Evolutionary conservation across 345 rosid species (phyloP).

Genomic region (Conringia planisiliqua): DNA sequence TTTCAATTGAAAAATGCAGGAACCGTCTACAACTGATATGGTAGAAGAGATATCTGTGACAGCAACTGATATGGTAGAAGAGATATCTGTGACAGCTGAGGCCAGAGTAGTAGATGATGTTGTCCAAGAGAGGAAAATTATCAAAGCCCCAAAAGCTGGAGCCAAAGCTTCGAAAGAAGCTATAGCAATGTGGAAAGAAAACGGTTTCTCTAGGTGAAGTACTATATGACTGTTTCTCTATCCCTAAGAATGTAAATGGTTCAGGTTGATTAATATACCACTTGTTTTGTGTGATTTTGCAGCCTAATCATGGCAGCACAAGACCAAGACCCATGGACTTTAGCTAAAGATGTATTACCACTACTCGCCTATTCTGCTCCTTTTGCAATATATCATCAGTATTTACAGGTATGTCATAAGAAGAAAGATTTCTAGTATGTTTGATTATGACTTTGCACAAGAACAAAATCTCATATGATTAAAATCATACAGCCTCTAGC

Average conservation of each 20-base stretch:
- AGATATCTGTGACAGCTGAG: conserved; percentile 40
- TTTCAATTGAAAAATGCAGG: conserved; percentile 34
- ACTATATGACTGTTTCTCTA: background rate
- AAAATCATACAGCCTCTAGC: conserved; percentile 62
- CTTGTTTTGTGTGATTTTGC: conserved; percentile 7
- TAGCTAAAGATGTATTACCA: conserved; percentile 67
- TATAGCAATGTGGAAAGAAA: conserved; percentile 63
- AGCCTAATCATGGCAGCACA: conserved; percentile 88
- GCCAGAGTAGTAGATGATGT: conserved; percentile 31
- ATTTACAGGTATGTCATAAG: conserved; percentile 59
- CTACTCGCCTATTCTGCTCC: conserved; percentile 81
- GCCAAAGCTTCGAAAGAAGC: conserved; percentile 64
- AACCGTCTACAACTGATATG: conserved; percentile 37
- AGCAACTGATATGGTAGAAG: conserved; percentile 45
- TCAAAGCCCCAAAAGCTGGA: conserved; percentile 69
- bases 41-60: conserved; percentile 45
- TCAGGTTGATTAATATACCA: background rate
- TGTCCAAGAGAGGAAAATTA: conserved; percentile 29
- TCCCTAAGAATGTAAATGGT: background rate
- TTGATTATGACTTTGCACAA: background rate
- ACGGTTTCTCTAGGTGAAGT: conserved; percentile 86
- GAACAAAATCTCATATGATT: conserved; percentile 4
- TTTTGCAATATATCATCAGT: conserved; percentile 87
- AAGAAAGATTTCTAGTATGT: background rate
- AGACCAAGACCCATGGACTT: conserved; percentile 70